phyloP scores from a whole-genome alignment of 129 eudicot species.

The Flaveria linearis region DNA sequence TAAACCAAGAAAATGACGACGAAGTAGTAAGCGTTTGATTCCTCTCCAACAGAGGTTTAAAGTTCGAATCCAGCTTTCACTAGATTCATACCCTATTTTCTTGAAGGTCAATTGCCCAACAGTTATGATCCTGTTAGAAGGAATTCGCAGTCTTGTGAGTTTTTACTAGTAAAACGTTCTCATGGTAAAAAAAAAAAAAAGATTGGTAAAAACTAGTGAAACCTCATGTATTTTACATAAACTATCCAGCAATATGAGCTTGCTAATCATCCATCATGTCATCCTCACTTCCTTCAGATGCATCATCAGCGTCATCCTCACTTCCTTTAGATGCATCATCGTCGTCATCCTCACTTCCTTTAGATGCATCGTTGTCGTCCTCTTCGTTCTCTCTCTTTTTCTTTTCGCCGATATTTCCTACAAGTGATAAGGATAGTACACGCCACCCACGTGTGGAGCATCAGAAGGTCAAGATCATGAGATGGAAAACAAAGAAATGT shows the following conservation, averaged over 20 bases:
- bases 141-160: too few species aligned
- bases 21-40: too few species aligned
- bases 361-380: background rate
- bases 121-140: too few species aligned
- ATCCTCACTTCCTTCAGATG: constrained; percentile 38
- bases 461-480: background rate
- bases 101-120: too few species aligned
- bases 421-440: background rate
- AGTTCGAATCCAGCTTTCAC: too few species aligned
- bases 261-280: constrained; percentile 23
- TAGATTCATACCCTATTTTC: too few species aligned
- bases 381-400: constrained; percentile 31
- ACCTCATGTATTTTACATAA: background rate
- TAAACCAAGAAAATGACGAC: too few species aligned
- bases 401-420: constrained; percentile 40
- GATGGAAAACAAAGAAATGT: background rate
- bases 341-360: constrained; percentile 35
- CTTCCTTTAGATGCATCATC: constrained; percentile 32
- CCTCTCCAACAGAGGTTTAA: too few species aligned
- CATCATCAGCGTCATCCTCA: background rate
- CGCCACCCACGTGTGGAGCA: background rate
- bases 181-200: too few species aligned
- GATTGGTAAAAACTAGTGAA: background rate
- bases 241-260: background rate
- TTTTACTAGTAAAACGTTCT: too few species aligned